phyloP scores from a whole-genome alignment of 192 early-diverging fungal genomes.

The Backusella australiensis region DNA sequence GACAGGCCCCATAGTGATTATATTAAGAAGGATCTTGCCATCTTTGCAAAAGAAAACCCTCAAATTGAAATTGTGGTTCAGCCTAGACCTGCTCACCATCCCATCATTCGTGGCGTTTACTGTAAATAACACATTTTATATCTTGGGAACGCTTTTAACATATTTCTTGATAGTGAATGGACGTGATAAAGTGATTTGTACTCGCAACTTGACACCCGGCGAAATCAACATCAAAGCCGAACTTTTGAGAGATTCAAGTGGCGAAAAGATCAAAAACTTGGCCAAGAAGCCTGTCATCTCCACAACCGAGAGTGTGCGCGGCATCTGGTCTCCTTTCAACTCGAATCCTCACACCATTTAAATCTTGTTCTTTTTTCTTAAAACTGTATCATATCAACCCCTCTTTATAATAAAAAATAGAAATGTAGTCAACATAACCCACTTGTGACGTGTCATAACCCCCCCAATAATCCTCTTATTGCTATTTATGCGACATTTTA shows the following conservation, averaged over 20 bases:
- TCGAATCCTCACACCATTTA: slow-evolving; percentile 64
- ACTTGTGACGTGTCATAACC: no score
- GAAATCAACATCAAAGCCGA: slow-evolving; percentile 63
- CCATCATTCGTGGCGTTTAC: slow-evolving; percentile 68
- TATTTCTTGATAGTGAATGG: slow-evolving; percentile 46
- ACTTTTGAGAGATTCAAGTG: slow-evolving; percentile 65
- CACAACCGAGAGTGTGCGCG: slow-evolving; percentile 74
- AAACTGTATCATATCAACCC: not conserved
- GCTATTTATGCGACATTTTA: no score
- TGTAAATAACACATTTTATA: slow-evolving; percentile 37
- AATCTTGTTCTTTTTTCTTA: not conserved
- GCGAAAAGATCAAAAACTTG: slow-evolving; percentile 52
- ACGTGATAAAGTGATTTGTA: slow-evolving; percentile 62
- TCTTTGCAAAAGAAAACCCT: slow-evolving; percentile 68
- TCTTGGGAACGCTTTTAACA: no score
- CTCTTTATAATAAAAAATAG: slow-evolving; percentile 2
- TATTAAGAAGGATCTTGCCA: slow-evolving; percentile 57
- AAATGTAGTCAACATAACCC: no score
- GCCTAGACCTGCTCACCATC: slow-evolving; percentile 70
- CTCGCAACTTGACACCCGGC: slow-evolving; percentile 55
- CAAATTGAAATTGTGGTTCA: slow-evolving; percentile 79
- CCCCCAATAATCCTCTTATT: no score
- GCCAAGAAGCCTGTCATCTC: slow-evolving; percentile 75
- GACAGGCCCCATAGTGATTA: slow-evolving; percentile 48
- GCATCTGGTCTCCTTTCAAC: slow-evolving; percentile 85